phyloP scores from a whole-genome alignment of 192 early-diverging fungal species.

The Allomyces macrogynus region DNA sequence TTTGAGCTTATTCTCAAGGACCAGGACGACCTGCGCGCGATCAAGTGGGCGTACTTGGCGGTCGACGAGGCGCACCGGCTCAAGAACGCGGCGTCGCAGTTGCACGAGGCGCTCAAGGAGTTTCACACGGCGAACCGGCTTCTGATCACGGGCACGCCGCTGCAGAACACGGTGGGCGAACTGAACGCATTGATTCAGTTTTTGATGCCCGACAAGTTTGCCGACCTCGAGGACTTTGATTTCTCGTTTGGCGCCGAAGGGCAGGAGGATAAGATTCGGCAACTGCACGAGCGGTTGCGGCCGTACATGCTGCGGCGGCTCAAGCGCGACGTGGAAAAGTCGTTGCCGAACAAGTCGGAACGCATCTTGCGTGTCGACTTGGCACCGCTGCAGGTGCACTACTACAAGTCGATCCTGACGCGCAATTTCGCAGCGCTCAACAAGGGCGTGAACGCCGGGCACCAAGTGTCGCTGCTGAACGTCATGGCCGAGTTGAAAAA shows the following conservation, averaged over 20 bases:
- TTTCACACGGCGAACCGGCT: slow-evolving; percentile 80
- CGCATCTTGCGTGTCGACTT: slow-evolving; percentile 86
- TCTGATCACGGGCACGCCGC: slow-evolving; percentile 94
- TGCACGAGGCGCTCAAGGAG: slow-evolving; percentile 74
- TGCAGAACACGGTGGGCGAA: slow-evolving; percentile 94
- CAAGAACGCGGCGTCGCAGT: slow-evolving; percentile 83
- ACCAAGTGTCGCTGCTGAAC: slow-evolving; percentile 68
- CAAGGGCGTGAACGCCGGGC: slow-evolving; percentile 36
- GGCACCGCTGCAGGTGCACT: slow-evolving; percentile 69
- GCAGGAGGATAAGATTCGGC: slow-evolving; percentile 62
- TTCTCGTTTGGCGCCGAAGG: slow-evolving; percentile 27
- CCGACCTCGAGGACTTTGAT: slow-evolving; percentile 57
- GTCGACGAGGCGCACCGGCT: slow-evolving; percentile 99
- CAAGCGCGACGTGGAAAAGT: slow-evolving; percentile 97
- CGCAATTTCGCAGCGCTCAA: slow-evolving; percentile 80
- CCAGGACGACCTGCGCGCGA: slow-evolving; percentile 47
- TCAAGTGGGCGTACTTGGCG: slow-evolving; percentile 82
- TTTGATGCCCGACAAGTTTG: slow-evolving; percentile 76
- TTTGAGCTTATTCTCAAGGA: slow-evolving; percentile 93
- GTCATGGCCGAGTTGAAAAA: slow-evolving; percentile 95
- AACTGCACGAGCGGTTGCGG: slow-evolving; percentile 63
- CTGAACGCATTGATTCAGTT: slow-evolving; percentile 76
- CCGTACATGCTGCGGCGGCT: slow-evolving; percentile 86
- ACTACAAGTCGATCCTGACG: slow-evolving; percentile 86
- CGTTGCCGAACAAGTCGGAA: slow-evolving; percentile 86